These are phyloP conservation scores for Phytophthora foliorum DNA, from an alignment of 352 stramenopile genomes.

Conservation along the genomic window DNA sequence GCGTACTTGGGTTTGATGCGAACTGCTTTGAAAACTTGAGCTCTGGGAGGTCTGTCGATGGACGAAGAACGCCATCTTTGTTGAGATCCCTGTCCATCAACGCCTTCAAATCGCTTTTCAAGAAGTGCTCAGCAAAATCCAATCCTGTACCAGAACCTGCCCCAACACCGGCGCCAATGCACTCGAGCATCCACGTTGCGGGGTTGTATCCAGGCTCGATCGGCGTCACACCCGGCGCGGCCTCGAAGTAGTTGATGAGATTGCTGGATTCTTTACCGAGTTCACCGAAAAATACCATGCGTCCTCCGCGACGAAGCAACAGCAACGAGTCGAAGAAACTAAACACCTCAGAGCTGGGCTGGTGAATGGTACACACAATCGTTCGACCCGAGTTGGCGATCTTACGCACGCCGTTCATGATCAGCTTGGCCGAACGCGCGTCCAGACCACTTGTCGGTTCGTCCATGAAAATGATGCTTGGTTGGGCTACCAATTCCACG, in stretches of 20 bases:
- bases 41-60: slow-evolving; percentile 40
- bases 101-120: slow-evolving; percentile 40
- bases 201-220: slow-evolving; percentile 91
- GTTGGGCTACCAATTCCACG: slow-evolving; percentile 91
- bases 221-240: slow-evolving; percentile 39
- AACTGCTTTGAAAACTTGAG: slow-evolving; percentile 55
- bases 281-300: slow-evolving; percentile 67
- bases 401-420: slow-evolving; percentile 92
- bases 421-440: slow-evolving; percentile 82
- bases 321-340: slow-evolving; percentile 90
- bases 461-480: slow-evolving; percentile 91
- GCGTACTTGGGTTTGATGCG: slow-evolving; percentile 28
- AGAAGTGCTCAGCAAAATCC: slow-evolving; percentile 59
- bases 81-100: slow-evolving; percentile 56
- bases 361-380: slow-evolving; percentile 94
- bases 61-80: slow-evolving; percentile 50
- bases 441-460: slow-evolving; percentile 92
- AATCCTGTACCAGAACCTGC: slow-evolving; percentile 12
- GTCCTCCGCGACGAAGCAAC: slow-evolving; percentile 71
- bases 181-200: slow-evolving; percentile 92
- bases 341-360: slow-evolving; percentile 91
- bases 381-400: slow-evolving; percentile 79
- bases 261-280: slow-evolving; percentile 52
- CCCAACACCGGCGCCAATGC: slow-evolving; percentile 64
- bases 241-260: slow-evolving; percentile 68